Base-by-base conservation (phyloP, 345 rosid species). In the Mangifera indica region DNA sequence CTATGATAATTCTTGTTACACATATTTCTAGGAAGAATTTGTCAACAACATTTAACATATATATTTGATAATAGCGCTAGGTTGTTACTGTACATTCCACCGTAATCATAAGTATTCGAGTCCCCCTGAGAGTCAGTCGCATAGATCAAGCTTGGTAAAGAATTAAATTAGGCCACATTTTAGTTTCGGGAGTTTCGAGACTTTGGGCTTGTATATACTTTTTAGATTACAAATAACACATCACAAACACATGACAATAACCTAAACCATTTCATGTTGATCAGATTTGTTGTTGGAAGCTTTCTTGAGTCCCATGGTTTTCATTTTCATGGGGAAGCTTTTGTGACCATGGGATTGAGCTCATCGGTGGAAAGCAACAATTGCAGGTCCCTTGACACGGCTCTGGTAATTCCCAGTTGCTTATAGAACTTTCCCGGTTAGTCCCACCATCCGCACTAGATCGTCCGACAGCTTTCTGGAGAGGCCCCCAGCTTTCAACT, bases 401-500 rank as follows among this genome's bases (percentile, higher is more conserved):
- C 15, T 77, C 73, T 1, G 87, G 93, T 14, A 84, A 63, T 11
- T 73, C 60, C 77, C 75, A 51, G 64, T 79, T 71, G 69, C 80
- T 67, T 74, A 22, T 0, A 9, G 65, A 74, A 29, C 21, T 77
- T 54, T 72, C 72, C 29, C 37, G 71, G 76, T 60, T 32, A 21
- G 46, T 62, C n/a, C 73, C 76, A n/a, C 61, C 21, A 0, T 60
- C 51, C 34, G 57, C 66, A n/a, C 67, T 42, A 7, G 79, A 69
- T 24, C 78, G 81, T 7, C 78, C 80, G 2, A 79, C 76, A 0
- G 97, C 88, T 2, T 80, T 84, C 79, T 73, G 80, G 18, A 95
- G 84, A 22, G 92, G 84, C 0, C 99, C 98, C 98, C 96, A 90
- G 73, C 98, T 90, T 71, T 95, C 93, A 3, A 81, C 87, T 66